Conservation (phyloP, 2,329 filamentous ascomycete species). For the Cadophora gregata region DNA sequence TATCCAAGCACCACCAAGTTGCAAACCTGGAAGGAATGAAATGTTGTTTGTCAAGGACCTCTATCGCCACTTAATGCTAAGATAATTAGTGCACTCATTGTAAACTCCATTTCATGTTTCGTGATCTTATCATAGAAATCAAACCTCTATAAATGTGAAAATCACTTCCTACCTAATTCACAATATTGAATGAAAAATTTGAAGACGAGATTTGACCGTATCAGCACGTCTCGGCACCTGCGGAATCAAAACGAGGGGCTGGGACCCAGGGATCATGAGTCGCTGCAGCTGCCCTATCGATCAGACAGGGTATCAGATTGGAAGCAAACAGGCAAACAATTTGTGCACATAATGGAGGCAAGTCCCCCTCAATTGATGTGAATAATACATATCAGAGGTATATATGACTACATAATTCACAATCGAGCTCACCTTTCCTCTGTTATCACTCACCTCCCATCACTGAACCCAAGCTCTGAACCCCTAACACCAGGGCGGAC, state of each 20-base stretch:
- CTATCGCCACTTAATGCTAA: no score
- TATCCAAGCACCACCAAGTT: no score
- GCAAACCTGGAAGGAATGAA: no score
- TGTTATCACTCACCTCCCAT: not conserved
- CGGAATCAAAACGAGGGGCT: conserved; percentile 11
- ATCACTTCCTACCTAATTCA: no score
- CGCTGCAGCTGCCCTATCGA: conserved; percentile 9
- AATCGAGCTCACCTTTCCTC: not conserved
- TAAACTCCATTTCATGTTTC: no score
- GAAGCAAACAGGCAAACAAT: conserved; percentile 1
- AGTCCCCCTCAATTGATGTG: not conserved
- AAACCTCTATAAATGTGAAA: no score
- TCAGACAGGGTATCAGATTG: conserved; percentile 6
- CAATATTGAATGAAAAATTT: no score
- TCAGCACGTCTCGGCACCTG: not conserved
- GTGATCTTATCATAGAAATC: no score
- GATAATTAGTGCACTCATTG: no score
- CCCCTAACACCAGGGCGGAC: not conserved
- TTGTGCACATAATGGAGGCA: not conserved
- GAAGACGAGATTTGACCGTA: no score
- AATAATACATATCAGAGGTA: not conserved
- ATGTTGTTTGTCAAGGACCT: no score
- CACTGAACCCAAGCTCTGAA: not conserved
- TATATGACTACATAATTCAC: not conserved
- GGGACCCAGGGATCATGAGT: conserved; percentile 11